These are phyloP conservation scores for Gastrodia elata DNA, from an alignment of 106 monocot species.

Conservation along the genomic window DNA sequence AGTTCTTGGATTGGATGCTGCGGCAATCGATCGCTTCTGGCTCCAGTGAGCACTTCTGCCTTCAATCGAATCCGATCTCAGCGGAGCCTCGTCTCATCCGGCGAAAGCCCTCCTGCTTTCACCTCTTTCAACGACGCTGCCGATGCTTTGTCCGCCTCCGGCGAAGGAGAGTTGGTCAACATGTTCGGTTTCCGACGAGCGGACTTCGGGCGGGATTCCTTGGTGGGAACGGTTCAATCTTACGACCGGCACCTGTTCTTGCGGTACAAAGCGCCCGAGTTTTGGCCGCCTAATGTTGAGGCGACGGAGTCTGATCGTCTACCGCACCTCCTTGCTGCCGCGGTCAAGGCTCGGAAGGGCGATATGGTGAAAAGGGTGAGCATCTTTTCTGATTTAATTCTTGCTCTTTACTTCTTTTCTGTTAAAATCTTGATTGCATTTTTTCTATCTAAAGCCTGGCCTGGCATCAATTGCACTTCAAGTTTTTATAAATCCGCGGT, in stretches of 20 bases:
- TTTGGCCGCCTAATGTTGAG: conserved; percentile 58
- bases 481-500: too few species aligned
- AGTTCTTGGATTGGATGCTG: conserved; percentile 1
- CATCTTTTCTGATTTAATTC: background rate
- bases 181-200: conserved; percentile 37
- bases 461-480: too few species aligned
- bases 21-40: background rate
- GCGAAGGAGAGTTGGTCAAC: conserved; percentile 5
- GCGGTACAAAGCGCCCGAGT: conserved; percentile 49
- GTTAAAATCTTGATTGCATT: background rate
- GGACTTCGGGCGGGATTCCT: conserved; percentile 32
- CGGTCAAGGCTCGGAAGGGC: conserved; percentile 40
- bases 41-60: background rate
- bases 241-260: conserved; percentile 83
- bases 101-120: background rate
- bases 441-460: too few species aligned
- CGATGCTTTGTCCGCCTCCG: background rate
- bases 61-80: background rate
- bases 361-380: conserved; percentile 55
- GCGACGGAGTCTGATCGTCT: conserved; percentile 59
- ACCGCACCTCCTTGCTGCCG: conserved; percentile 45
- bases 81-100: background rate
- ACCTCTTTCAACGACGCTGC: background rate
- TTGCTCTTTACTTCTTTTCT: background rate
- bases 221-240: conserved; percentile 55